These are phyloP conservation scores for Sporothrix pallida DNA, from an alignment of 2,329 filamentous ascomycete genomes.

Conservation along the genomic window DNA sequence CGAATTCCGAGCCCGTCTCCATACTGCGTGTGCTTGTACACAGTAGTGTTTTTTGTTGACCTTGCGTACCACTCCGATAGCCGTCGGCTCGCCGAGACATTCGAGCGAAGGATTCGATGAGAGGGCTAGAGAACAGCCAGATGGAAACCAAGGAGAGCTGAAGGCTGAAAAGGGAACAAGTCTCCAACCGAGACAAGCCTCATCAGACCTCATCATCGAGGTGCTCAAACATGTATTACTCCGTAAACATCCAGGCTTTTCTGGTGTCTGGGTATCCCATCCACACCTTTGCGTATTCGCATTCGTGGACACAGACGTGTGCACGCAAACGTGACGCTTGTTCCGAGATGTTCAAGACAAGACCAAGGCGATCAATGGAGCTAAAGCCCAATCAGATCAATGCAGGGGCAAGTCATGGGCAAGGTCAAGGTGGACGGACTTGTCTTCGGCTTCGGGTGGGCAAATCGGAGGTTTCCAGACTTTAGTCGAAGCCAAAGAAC, in stretches of 20 bases:
- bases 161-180: neutral
- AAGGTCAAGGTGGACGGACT: neutral
- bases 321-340: neutral
- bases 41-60: neutral
- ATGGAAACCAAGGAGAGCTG: neutral
- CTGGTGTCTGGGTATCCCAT: too few relatives aligned
- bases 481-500: too few relatives aligned
- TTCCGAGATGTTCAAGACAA: neutral
- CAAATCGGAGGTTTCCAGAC: neutral
- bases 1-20: too few relatives aligned
- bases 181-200: constrained; percentile 3
- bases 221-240: neutral
- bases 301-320: too few relatives aligned
- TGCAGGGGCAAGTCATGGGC: neutral
- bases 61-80: too few relatives aligned
- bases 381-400: neutral
- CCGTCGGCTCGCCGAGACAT: neutral
- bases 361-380: neutral
- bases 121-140: neutral
- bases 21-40: too few relatives aligned
- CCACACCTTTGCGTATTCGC: constrained; percentile 16
- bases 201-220: too few relatives aligned
- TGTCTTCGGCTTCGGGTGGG: neutral
- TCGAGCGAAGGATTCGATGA: constrained; percentile 16
- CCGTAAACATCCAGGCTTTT: neutral